A percentile compares a stretch with the other conserved stretches of the same genome.
Evolutionary conservation across 78 protist species (phyloP).

Genomic region (Isochrysis galbana): DNA sequence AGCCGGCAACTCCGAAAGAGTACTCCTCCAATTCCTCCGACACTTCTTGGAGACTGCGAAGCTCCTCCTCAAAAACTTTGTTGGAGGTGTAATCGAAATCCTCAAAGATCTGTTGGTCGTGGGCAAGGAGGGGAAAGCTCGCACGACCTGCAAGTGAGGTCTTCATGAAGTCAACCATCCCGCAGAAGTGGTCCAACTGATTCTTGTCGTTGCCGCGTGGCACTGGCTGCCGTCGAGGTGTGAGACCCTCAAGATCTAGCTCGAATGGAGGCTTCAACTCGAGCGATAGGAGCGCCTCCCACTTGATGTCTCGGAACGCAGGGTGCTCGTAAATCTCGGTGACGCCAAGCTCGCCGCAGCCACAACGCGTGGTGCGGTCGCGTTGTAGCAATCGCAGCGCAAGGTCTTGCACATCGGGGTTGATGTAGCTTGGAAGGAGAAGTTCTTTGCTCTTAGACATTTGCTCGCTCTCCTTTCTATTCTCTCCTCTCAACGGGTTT

Average conservation of each 20-base stretch:
- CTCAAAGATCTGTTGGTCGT: not conserved
- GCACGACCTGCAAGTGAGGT: not conserved
- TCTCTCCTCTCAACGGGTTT: slow-evolving; percentile 33
- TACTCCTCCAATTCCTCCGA: too few species aligned
- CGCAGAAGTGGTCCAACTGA: not conserved
- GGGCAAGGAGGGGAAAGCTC: not conserved
- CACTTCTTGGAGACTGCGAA: too few species aligned
- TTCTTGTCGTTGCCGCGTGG: not conserved
- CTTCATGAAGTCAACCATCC: not conserved
- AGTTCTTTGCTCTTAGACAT: slow-evolving; percentile 11
- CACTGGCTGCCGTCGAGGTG: not conserved
- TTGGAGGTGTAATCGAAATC: not conserved
- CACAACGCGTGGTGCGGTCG: slow-evolving; percentile 23
- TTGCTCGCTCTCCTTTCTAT: slow-evolving; percentile 21
- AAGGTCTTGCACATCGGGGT: not conserved
- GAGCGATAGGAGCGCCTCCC: slow-evolving; percentile 3
- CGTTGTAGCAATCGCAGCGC: not conserved
- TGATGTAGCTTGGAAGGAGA: not conserved
- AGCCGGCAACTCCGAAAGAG: too few species aligned
- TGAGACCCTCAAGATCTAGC: too few species aligned
- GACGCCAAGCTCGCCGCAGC: slow-evolving; percentile 31
- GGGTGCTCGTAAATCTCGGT: slow-evolving; percentile 45
- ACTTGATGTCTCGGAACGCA: slow-evolving; percentile 39
- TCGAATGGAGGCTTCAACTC: not conserved
- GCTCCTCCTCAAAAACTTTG: not conserved